These are phyloP conservation scores for Ogataea thermomethanolica DNA, from an alignment of 805 yeast genomes.

Conservation along the genomic window DNA sequence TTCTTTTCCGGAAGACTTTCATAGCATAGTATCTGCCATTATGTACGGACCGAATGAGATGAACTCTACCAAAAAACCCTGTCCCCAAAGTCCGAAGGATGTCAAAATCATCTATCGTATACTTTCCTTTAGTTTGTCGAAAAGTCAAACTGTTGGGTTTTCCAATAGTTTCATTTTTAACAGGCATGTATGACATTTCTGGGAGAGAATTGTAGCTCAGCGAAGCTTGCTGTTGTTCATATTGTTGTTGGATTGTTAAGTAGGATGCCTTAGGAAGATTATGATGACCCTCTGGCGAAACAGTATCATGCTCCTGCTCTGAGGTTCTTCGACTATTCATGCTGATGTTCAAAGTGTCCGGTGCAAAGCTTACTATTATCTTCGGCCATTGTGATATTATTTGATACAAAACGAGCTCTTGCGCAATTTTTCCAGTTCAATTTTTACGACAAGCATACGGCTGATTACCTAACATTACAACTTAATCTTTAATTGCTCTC, in stretches of 20 bases:
- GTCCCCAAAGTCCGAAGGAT: slow-evolving; percentile 57
- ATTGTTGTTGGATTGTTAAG: slow-evolving; percentile 11
- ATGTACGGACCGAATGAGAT: slow-evolving; percentile 54
- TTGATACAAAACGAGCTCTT: too few species aligned
- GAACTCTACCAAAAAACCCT: slow-evolving; percentile 60
- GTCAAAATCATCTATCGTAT: slow-evolving; percentile 52
- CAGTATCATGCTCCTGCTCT: not conserved
- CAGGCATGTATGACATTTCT: not conserved
- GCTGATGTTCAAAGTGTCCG: too few species aligned
- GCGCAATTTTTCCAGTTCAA: too few species aligned
- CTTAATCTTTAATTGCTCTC: too few species aligned
- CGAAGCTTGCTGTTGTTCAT: slow-evolving; percentile 8
- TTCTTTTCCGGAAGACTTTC: slow-evolving; percentile 53
- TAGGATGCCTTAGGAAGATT: not conserved
- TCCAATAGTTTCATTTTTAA: not conserved
- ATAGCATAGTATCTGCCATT: slow-evolving; percentile 59
- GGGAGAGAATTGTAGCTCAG: not conserved
- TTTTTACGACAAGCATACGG: too few species aligned
- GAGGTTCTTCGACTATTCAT: too few species aligned
- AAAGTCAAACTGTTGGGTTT: not conserved
- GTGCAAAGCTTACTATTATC: not conserved
- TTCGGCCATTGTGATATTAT: too few species aligned
- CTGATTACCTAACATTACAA: too few species aligned
- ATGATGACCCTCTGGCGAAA: not conserved
- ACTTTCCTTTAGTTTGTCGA: slow-evolving; percentile 49